phyloP scores from a whole-genome alignment of 768 basidiomycete species.

The Russula sp. region DNA sequence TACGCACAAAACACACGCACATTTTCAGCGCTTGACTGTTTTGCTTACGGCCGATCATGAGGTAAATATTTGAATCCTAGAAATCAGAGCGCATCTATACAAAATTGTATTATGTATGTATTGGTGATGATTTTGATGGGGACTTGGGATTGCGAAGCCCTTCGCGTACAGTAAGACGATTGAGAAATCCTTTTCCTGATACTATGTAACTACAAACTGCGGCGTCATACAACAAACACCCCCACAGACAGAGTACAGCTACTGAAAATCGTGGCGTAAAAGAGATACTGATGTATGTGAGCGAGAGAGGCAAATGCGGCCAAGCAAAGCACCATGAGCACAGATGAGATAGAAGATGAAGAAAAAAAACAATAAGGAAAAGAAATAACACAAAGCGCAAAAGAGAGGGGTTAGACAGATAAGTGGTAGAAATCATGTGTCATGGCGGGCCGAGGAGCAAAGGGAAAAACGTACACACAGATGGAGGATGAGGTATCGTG shows the following conservation, averaged over 20 bases:
- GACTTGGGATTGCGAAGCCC: constrained; percentile 50
- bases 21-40: not conserved
- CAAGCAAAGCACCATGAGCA: not conserved
- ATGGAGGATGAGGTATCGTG: constrained; percentile 15
- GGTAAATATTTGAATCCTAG: not conserved
- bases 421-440: not conserved
- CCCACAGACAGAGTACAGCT: not conserved
- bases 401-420: not conserved
- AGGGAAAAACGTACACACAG: not conserved
- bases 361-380: constrained; percentile 14
- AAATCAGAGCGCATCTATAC: not conserved
- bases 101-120: not conserved
- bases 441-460: not conserved
- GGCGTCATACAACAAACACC: constrained; percentile 18
- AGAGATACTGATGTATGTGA: constrained; percentile 7
- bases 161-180: constrained; percentile 39
- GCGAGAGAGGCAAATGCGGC: not conserved
- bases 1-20: no score
- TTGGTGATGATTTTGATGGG: constrained; percentile 34
- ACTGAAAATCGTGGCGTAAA: not conserved
- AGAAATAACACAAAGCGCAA: constrained; percentile 19
- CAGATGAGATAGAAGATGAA: not conserved
- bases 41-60: not conserved
- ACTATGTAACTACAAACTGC: constrained; percentile 15
- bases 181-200: constrained; percentile 15